phyloP scores from a whole-genome alignment of 1,139 yeast genomes.

The Candida glucosophila region DNA sequence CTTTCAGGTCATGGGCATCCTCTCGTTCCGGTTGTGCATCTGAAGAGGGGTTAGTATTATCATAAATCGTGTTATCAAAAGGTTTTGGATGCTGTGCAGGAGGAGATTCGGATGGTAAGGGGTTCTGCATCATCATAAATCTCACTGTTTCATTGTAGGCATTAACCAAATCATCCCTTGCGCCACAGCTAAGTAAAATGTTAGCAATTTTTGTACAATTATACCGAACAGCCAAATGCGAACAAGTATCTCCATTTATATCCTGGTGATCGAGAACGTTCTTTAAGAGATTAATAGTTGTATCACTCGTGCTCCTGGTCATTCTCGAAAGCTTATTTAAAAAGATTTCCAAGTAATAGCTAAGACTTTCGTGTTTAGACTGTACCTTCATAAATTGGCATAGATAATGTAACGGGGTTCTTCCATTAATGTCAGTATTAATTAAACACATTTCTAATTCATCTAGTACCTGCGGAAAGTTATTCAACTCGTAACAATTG shows the following conservation, averaged over 20 bases:
- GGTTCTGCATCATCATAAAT: constrained; percentile 17
- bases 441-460: constrained; percentile 62
- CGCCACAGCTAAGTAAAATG: constrained; percentile 34
- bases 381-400: constrained; percentile 51
- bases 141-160: constrained; percentile 33
- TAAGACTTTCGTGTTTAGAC: constrained; percentile 37
- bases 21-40: not conserved
- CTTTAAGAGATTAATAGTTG: constrained; percentile 38
- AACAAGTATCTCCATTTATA: constrained; percentile 58
- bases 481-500: constrained; percentile 73
- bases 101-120: no score
- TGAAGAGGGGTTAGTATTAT: no score
- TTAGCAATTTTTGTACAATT: constrained; percentile 31
- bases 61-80: no score
- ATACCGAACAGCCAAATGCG: constrained; percentile 51
- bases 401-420: constrained; percentile 67
- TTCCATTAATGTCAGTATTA: constrained; percentile 63
- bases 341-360: constrained; percentile 30
- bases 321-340: constrained; percentile 28
- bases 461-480: constrained; percentile 65
- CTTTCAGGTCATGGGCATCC: constrained; percentile 3
- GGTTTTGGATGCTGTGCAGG: no score
- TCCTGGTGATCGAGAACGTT: constrained; percentile 66
- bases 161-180: constrained; percentile 38
- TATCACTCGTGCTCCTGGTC: constrained; percentile 20